Conservation (phyloP, 768 basidiomycete species). For the Cystobasidium ongulense region DNA sequence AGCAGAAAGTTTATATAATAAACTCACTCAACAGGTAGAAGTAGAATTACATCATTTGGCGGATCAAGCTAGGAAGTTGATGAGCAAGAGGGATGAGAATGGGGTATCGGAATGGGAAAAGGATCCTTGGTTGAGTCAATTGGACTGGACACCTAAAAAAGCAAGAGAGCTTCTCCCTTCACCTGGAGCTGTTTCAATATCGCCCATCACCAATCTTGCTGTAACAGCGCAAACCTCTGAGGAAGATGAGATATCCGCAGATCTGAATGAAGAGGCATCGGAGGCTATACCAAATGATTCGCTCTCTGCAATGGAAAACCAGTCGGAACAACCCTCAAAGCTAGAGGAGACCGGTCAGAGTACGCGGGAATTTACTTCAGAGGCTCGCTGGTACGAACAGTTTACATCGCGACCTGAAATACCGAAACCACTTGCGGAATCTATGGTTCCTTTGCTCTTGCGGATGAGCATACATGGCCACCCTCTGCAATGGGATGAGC, state of each 20-base stretch:
- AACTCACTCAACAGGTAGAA: constrained; percentile 60
- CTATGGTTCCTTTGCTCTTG: constrained; percentile 61
- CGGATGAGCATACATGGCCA: constrained; percentile 56
- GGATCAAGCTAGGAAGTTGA: constrained; percentile 50
- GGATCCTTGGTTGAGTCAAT: constrained; percentile 76
- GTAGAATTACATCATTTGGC: constrained; percentile 62
- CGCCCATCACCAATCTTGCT: neutral
- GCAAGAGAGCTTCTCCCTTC: constrained; percentile 6
- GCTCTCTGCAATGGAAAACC: neutral
- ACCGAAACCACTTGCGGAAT: constrained; percentile 1
- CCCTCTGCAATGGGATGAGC: constrained; percentile 54
- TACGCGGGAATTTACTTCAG: neutral
- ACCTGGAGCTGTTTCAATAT: neutral
- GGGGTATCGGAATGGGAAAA: constrained; percentile 52
- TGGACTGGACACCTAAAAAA: constrained; percentile 87
- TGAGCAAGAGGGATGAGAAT: constrained; percentile 48
- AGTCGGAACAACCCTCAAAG: too few relatives aligned
- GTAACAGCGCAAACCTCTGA: neutral
- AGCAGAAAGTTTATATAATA: constrained; percentile 67
- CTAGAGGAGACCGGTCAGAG: too few relatives aligned
- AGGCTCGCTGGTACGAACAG: neutral
- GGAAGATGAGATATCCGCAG: too few relatives aligned
- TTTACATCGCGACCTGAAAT: neutral
- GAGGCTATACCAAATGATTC: neutral
- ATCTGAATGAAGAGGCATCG: too few relatives aligned